Base-by-base conservation (phyloP, 306 rosid species). In the Pyrus bretschneideri region DNA sequence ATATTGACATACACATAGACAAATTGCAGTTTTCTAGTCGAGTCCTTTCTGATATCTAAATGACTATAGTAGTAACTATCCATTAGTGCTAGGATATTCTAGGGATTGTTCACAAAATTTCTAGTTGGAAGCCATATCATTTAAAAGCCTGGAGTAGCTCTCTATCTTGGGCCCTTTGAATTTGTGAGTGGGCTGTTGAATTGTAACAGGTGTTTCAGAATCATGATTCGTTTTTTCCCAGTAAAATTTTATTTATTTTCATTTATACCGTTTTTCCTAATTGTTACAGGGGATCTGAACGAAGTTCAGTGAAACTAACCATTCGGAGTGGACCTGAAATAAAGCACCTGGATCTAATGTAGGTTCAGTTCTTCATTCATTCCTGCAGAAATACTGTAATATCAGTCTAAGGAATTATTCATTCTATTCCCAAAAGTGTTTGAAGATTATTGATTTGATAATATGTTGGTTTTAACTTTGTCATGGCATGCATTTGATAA, bases 231-330 rank as follows among this genome's bases (percentile, higher is more conserved):
- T 22, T 35, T 14, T 71, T 33, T 30, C 30, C 55, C 12, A 19
- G 22, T 21, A 25, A 46, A 33, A 15, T 51, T 60, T 68, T 74
- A 74, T 49, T 61, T 72, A 14, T 75, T 60, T 72, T 45, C 76
- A 52, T 76, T 30, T 70, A 69, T 83, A 69, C 38, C 71, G 31
- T 79, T 82, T 74, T 76, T 75, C 42, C 80, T 86, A 42, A 81
- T 42, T 80, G 76, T 80, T 68, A 82, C 89, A 95, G 99, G 89
- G 99, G 99, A 72, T 77, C 96, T 51, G 96, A 92, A 78, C 97
- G 99, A 82, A 95, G 93, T 86, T 72, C 87, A 14, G 96, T 95
- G 83, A 85, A 88, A 73, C 83, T 95, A 84, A 89, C 97, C 21
- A 81, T 95, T 86, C 87, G 74, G 31, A 92, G 93, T 85, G 97